Conservation (phyloP, 2,329 filamentous ascomycete genomes). For the Elsinoe necatrix region DNA sequence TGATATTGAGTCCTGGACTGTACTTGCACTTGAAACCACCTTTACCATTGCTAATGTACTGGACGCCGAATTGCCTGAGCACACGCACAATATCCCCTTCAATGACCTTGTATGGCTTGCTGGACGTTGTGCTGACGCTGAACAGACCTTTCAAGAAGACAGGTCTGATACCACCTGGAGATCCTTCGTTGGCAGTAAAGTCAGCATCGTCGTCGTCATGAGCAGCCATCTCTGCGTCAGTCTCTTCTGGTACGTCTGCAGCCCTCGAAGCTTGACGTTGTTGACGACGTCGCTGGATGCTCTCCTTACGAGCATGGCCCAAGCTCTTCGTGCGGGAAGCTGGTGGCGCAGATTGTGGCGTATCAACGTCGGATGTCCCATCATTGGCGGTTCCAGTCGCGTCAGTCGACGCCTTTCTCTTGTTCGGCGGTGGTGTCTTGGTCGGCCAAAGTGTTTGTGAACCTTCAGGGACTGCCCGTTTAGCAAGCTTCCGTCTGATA, state of each 20-base stretch:
- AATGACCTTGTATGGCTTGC: conserved; percentile 78
- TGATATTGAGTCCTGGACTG: conserved; percentile 78
- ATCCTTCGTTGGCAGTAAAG: conserved; percentile 33
- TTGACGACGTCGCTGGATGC: conserved; percentile 77
- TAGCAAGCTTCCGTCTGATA: conserved; percentile 56
- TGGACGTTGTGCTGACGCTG: conserved; percentile 93
- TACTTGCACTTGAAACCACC: conserved; percentile 89
- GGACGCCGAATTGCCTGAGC: conserved; percentile 76
- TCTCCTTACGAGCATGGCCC: conserved; percentile 80
- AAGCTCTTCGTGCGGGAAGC: conserved; percentile 75
- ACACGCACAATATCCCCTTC: conserved; percentile 85
- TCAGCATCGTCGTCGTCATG: conserved; percentile 41
- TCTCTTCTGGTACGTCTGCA: conserved; percentile 82
- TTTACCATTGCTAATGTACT: conserved; percentile 74
- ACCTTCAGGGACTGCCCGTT: conserved; percentile 47
- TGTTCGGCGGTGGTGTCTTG: conserved; percentile 23
- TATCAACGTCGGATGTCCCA: conserved; percentile 7
- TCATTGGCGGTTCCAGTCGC: neutral
- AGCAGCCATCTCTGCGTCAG: conserved; percentile 62
- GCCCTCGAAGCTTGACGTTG: conserved; percentile 49
- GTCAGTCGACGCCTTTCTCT: conserved; percentile 19
- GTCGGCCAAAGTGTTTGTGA: conserved; percentile 35
- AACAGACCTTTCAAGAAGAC: conserved; percentile 95
- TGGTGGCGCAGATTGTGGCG: conserved; percentile 42
- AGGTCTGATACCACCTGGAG: conserved; percentile 77